Base-by-base conservation (phyloP, 257 asterid species). In the Oldenlandia corymbosa region DNA sequence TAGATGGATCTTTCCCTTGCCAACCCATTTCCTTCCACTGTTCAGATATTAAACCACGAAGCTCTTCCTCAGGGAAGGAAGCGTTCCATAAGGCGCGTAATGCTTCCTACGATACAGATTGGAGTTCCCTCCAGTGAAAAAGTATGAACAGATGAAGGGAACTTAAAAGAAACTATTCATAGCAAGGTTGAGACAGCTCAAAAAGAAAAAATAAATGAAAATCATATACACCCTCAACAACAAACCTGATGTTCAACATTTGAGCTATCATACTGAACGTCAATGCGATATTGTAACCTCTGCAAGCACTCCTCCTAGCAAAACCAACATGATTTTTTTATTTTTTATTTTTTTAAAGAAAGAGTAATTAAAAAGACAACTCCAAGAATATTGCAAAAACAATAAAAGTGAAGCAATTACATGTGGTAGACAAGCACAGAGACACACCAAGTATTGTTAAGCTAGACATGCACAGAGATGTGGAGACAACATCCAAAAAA, bases 11-110 rank as follows among this genome's bases (percentile, higher is more conserved):
- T 83, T 93, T 93, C 48, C 99, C 99, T 76, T 93, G 99, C 99
- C 99, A 93, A 73, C 99, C 99, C 99, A 93, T 93, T 75, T 93
- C 96, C 73, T 93, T 93, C 99, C 99, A 93, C 79, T 90, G 97
- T 70, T 93, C 99, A 53, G 99, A 90, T 78, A 93, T 79, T 76
- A 90, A 80, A 73, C 96, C 90, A n/a, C 12, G 68, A 36, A 90
- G 88, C 68, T 84, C 85, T 77, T 87, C 90, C 69, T 76, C 88
- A 13, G 99, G 99, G 76, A 90, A 93, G 72, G 97, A 84, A 65
- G 87, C 94, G 76, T 78, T 34, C 99, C 99, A 93, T 68, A 93
- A 71, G 45, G 90, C 88, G 78, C 68, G 77, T 58, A 93, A 74
- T 67, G 99, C 86, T 81, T 85, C 96, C 99, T 93, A 52, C 54